Evolutionary conservation across 176 grass and related monocot genomes (phyloP).

Genomic region (Ensete ventricosum): DNA sequence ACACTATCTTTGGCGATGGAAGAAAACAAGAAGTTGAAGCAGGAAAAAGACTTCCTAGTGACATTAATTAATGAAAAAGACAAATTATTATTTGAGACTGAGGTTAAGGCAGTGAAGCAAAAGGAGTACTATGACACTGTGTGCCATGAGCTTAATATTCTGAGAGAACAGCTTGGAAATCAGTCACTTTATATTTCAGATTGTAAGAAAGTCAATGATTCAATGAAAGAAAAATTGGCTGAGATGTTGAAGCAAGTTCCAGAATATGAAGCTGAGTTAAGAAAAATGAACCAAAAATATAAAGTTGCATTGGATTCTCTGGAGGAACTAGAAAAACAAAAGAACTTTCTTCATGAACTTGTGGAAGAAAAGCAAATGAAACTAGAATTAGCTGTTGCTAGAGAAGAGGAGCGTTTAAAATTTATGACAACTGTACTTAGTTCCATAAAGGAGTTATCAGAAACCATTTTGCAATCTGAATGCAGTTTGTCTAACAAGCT

Average conservation of each 20-base stretch:
- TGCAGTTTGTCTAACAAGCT: constrained; percentile 29
- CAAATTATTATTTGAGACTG: constrained; percentile 29
- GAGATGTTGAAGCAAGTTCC: constrained; percentile 38
- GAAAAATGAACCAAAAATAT: constrained; percentile 27
- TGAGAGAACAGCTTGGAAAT: constrained; percentile 35
- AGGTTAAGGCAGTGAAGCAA: constrained; percentile 17
- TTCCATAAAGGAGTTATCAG: constrained; percentile 33
- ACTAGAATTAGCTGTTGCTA: constrained; percentile 26
- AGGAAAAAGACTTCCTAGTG: constrained; percentile 24
- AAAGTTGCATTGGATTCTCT: constrained; percentile 17
- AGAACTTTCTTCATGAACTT: constrained; percentile 17
- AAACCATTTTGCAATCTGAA: constrained; percentile 24
- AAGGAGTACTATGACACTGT: constrained; percentile 25
- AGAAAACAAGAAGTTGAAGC: constrained; percentile 36
- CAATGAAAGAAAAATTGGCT: constrained; percentile 26
- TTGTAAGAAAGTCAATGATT: constrained; percentile 30
- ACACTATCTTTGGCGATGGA: constrained; percentile 25
- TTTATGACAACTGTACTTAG: constrained; percentile 23
- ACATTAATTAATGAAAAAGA: constrained; percentile 32
- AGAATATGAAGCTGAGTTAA: constrained; percentile 22
- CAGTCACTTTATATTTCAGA: constrained; percentile 36
- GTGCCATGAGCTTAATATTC: constrained; percentile 27
- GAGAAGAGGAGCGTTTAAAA: constrained; percentile 29
- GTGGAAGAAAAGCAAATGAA: constrained; percentile 43
- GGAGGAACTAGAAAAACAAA: constrained; percentile 39